Evolutionary conservation across 202 grass and related monocot species (phyloP).

Genomic region (Bolboschoenoplectus hybrid): DNA sequence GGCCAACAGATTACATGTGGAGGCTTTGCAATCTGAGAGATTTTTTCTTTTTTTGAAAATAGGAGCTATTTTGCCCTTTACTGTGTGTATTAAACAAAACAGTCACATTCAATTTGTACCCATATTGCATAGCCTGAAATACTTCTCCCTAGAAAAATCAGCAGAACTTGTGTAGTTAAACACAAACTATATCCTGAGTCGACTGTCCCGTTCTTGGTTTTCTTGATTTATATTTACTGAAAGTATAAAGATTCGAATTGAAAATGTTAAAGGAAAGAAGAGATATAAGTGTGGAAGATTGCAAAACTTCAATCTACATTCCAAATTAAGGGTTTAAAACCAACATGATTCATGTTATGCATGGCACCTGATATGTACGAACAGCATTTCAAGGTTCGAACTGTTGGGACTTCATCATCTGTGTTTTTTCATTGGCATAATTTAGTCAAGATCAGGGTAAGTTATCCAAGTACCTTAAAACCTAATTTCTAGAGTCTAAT

Average conservation of each 20-base stretch:
- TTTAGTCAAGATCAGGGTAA: not conserved
- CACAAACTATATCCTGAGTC: not conserved
- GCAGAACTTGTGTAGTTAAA: not conserved
- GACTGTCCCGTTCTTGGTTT: not conserved
- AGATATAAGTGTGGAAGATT: not conserved
- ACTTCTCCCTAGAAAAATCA: not conserved
- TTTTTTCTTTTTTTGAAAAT: not conserved
- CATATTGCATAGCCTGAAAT: not conserved
- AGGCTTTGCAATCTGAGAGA: not conserved
- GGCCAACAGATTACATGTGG: not conserved
- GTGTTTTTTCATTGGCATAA: not conserved
- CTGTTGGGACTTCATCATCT: not conserved
- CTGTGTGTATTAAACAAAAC: constrained; percentile 14
- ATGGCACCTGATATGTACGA: not conserved
- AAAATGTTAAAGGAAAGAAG: not conserved
- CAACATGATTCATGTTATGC: not conserved
- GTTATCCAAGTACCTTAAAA: not conserved
- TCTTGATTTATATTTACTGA: not conserved
- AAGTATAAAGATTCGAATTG: not conserved
- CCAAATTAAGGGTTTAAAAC: not conserved
- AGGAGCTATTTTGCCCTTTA: not conserved
- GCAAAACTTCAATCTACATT: not conserved
- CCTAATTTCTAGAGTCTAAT: not conserved
- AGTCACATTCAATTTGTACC: not conserved
- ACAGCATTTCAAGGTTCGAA: not conserved